Percentiles rank a stretch among this genome's conserved stretches.
Conservation (phyloP, 2,329 filamentous ascomycete genomes). For the Aspergillus amoenus region DNA sequence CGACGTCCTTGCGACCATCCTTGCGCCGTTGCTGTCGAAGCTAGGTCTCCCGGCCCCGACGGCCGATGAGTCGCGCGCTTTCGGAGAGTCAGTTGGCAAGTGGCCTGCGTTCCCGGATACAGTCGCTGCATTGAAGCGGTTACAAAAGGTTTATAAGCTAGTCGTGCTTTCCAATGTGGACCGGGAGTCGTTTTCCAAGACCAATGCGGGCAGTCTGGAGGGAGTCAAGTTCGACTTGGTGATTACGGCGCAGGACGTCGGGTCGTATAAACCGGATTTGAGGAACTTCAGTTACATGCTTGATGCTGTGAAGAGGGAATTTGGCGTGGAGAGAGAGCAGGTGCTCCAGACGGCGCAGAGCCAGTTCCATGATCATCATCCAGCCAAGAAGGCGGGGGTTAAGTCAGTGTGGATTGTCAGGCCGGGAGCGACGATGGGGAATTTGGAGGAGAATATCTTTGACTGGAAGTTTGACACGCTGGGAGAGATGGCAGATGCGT, state of each 20-base stretch:
- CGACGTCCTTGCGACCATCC: slow-evolving; percentile 54
- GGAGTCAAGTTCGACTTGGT: slow-evolving; percentile 60
- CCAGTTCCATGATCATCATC: slow-evolving; percentile 65
- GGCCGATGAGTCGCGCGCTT: slow-evolving; percentile 41
- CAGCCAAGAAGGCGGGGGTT: slow-evolving; percentile 61
- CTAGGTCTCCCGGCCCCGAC: slow-evolving; percentile 27
- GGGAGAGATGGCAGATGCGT: slow-evolving; percentile 59
- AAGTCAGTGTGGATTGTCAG: slow-evolving; percentile 64
- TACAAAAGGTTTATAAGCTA: slow-evolving; percentile 54
- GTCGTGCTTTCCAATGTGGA: slow-evolving; percentile 61
- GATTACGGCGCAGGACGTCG: slow-evolving; percentile 70
- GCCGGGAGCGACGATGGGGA: slow-evolving; percentile 42
- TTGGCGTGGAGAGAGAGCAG: slow-evolving; percentile 57
- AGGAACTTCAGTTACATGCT: slow-evolving; percentile 68
- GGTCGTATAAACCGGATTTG: slow-evolving; percentile 67
- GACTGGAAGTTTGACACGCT: slow-evolving; percentile 61
- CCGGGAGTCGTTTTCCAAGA: slow-evolving; percentile 49
- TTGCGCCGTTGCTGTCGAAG: slow-evolving; percentile 22
- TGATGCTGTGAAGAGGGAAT: slow-evolving; percentile 50
- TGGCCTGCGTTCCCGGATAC: slow-evolving; percentile 62
- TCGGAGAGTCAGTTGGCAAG: slow-evolving; percentile 49
- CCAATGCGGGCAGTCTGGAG: slow-evolving; percentile 50
- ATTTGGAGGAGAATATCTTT: slow-evolving; percentile 41
- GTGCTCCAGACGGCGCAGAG: slow-evolving; percentile 70
- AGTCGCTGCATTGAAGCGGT: slow-evolving; percentile 50